These are phyloP conservation scores for Glonium stellatum DNA, from an alignment of 495 filamentous ascomycete genomes.

Conservation along the genomic window DNA sequence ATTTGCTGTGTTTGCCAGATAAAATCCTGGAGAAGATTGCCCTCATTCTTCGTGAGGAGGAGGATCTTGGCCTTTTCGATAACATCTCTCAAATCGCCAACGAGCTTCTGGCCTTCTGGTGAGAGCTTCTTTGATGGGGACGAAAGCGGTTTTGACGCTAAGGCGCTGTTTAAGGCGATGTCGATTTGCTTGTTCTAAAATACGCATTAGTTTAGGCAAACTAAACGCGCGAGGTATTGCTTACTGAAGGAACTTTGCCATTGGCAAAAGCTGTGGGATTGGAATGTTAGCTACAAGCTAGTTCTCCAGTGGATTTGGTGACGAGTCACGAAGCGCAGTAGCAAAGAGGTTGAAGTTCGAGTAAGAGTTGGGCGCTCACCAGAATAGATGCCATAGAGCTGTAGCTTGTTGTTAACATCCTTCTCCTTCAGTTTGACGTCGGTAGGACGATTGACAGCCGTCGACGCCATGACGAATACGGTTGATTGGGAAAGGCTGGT, in stretches of 20 bases:
- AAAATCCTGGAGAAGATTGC: slow-evolving; percentile 90
- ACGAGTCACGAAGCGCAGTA: neutral
- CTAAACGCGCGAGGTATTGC: slow-evolving; percentile 28
- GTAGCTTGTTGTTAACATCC: slow-evolving; percentile 89
- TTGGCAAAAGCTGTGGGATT: slow-evolving; percentile 64
- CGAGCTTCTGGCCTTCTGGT: slow-evolving; percentile 66
- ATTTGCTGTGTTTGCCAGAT: slow-evolving; percentile 86
- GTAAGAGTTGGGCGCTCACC: slow-evolving; percentile 53
- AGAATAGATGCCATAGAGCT: slow-evolving; percentile 84
- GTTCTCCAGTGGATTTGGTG: slow-evolving; percentile 4
- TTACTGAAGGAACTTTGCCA: slow-evolving; percentile 86
- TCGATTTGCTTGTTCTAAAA: slow-evolving; percentile 86
- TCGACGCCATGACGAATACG: slow-evolving; percentile 3
- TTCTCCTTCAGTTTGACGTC: slow-evolving; percentile 37
- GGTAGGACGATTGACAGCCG: slow-evolving; percentile 41
- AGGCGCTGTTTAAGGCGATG: slow-evolving; percentile 78
- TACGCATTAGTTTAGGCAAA: neutral
- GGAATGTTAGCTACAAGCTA: slow-evolving; percentile 25
- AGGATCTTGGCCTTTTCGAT: slow-evolving; percentile 83
- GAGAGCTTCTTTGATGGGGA: slow-evolving; percentile 75
- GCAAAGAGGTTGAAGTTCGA: slow-evolving; percentile 4
- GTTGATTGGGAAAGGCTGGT: neutral
- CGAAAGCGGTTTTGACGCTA: slow-evolving; percentile 57
- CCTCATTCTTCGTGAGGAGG: slow-evolving; percentile 91
- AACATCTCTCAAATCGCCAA: slow-evolving; percentile 70